phyloP scores from a whole-genome alignment of 1,139 yeast genomes.

The Blastobotrys malaysiensis region DNA sequence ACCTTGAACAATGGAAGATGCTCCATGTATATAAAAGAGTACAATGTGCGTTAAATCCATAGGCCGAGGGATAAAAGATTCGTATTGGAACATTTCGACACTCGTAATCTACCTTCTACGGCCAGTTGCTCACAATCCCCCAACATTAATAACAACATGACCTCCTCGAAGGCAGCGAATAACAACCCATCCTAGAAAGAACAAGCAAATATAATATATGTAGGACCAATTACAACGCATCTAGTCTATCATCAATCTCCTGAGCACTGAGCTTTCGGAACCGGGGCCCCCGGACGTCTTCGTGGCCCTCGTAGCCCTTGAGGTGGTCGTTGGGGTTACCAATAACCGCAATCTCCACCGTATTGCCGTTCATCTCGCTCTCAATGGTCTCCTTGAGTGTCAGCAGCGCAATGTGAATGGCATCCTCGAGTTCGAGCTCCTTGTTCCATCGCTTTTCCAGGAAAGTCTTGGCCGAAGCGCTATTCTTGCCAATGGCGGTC shows the following conservation, averaged over 20 bases:
- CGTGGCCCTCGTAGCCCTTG: conserved; percentile 84
- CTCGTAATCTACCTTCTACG: too few relatives aligned
- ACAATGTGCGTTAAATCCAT: too few relatives aligned
- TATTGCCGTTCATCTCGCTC: conserved; percentile 96
- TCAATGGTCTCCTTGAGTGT: conserved; percentile 96
- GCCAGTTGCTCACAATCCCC: too few relatives aligned
- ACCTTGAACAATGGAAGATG: too few relatives aligned
- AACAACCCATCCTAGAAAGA: too few relatives aligned
- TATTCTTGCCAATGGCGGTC: conserved; percentile 95
- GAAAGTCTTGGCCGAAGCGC: conserved; percentile 91
- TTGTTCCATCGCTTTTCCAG: conserved; percentile 98
- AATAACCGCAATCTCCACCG: conserved; percentile 86
- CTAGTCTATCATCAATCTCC: conserved; percentile 92
- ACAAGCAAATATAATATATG: too few relatives aligned
- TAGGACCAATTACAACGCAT: conserved; percentile 70
- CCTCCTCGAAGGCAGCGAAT: too few relatives aligned
- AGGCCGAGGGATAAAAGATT: too few relatives aligned
- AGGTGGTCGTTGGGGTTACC: conserved; percentile 78
- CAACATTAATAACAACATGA: too few relatives aligned
- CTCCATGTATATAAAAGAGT: too few relatives aligned
- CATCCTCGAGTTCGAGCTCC: conserved; percentile 94
- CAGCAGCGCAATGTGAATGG: conserved; percentile 90
- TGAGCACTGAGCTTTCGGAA: conserved; percentile 79
- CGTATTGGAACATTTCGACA: too few relatives aligned
- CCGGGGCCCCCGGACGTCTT: conserved; percentile 72